These are phyloP conservation scores for Aspergillus bridgeri DNA, from an alignment of 495 filamentous ascomycete species.

Conservation along the genomic window DNA sequence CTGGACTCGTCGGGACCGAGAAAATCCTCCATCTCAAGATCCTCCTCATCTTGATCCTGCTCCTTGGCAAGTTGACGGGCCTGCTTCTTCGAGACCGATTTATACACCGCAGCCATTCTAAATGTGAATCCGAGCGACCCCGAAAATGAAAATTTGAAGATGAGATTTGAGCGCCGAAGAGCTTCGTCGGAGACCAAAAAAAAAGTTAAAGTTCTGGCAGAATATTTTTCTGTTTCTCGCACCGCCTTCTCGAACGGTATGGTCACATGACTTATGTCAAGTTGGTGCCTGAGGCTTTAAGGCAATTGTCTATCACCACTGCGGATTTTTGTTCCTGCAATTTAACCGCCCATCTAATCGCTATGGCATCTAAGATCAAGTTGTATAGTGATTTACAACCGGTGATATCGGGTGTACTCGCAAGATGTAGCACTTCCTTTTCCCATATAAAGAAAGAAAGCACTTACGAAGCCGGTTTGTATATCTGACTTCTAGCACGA, in stretches of 20 bases:
- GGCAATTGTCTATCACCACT: not conserved
- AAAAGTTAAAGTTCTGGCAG: slow-evolving; percentile 38
- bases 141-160: slow-evolving; percentile 8
- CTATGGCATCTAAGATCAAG: no score
- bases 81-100: slow-evolving; percentile 72
- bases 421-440: no score
- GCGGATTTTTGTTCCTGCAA: not conserved
- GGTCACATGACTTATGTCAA: not conserved
- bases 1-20: slow-evolving; percentile 42
- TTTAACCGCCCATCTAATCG: no score
- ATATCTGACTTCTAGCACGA: no score
- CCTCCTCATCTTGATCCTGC: slow-evolving; percentile 35
- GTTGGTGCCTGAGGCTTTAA: not conserved
- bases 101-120: slow-evolving; percentile 92
- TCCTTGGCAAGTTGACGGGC: slow-evolving; percentile 28
- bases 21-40: slow-evolving; percentile 41
- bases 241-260: slow-evolving; percentile 25
- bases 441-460: no score
- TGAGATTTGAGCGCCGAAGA: slow-evolving; percentile 17
- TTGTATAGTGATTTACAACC: no score
- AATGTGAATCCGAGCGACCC: slow-evolving; percentile 3
- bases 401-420: no score
- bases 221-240: slow-evolving; percentile 36
- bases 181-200: slow-evolving; percentile 23
- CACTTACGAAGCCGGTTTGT: no score